Conservation (phyloP, 257 asterid species). For the Solanum ossicruentum region DNA sequence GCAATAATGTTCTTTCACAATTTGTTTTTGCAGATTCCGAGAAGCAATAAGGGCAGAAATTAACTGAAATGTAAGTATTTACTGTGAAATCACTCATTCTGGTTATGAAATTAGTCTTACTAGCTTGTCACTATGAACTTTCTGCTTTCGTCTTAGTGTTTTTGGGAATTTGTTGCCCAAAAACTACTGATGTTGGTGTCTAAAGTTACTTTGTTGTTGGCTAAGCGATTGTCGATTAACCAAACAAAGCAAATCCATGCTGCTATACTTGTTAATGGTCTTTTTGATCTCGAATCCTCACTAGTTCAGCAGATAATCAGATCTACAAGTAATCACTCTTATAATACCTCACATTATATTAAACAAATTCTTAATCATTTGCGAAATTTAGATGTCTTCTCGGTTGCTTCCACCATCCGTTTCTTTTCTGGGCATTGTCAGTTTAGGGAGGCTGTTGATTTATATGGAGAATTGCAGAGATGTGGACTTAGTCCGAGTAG, state of each 20-base stretch:
- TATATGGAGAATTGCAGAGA: conserved; percentile 37
- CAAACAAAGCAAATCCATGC: conserved; percentile 65
- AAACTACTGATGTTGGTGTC: conserved; percentile 22
- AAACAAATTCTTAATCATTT: conserved; percentile 18
- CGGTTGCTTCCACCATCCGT: conserved; percentile 43
- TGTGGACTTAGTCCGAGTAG: conserved; percentile 48
- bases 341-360: conserved; percentile 17
- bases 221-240: conserved; percentile 11
- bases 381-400: conserved; percentile 24
- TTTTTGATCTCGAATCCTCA: conserved; percentile 26
- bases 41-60: background rate
- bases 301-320: conserved; percentile 31
- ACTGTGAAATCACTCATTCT: no score
- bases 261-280: conserved; percentile 26
- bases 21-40: background rate
- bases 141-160: background rate
- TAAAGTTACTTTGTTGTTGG: conserved; percentile 20
- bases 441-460: conserved; percentile 37
- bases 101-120: background rate
- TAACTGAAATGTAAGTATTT: background rate
- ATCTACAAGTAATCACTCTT: conserved; percentile 14
- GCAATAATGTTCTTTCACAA: background rate
- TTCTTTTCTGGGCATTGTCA: conserved; percentile 50
- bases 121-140: background rate
- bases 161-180: background rate